A percentile compares a stretch with the other conserved stretches of the same genome.
Evolutionary conservation across 345 rosid genomes (phyloP).

Genomic region (Salix purpurea): DNA sequence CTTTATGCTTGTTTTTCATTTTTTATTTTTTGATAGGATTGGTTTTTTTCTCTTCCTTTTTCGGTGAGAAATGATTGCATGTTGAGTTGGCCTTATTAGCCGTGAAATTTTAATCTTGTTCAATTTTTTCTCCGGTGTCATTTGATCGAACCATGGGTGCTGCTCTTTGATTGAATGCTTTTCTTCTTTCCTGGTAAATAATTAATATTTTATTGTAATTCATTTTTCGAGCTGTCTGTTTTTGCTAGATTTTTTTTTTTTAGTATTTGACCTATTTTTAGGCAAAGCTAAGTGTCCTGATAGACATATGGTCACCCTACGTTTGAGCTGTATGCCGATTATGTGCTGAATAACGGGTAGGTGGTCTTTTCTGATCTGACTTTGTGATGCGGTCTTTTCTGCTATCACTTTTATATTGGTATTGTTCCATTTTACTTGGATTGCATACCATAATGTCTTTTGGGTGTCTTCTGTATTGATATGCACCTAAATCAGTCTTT

Average conservation of each 20-base stretch:
- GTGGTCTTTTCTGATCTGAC: constrained; percentile 3
- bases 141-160: constrained; percentile 11
- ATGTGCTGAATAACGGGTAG: background rate
- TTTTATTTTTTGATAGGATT: background rate
- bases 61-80: background rate
- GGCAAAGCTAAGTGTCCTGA: background rate
- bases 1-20: constrained; percentile 1
- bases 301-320: background rate
- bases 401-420: background rate
- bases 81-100: constrained; percentile 6
- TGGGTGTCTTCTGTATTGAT: background rate
- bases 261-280: constrained; percentile 4
- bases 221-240: constrained; percentile 2
- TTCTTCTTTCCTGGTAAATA: background rate
- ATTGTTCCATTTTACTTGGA: background rate
- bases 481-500: constrained; percentile 2
- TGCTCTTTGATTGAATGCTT: constrained; percentile 10
- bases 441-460: background rate
- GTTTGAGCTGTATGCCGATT: background rate
- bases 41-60: background rate
- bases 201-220: background rate
- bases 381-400: background rate
- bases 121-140: background rate
- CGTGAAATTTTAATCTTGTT: background rate
- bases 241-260: constrained; percentile 9